Percentiles rank a stretch among this genome's conserved stretches.
phyloP scores from a whole-genome alignment of 305 asterid genomes.

The Solanum hybrid region DNA sequence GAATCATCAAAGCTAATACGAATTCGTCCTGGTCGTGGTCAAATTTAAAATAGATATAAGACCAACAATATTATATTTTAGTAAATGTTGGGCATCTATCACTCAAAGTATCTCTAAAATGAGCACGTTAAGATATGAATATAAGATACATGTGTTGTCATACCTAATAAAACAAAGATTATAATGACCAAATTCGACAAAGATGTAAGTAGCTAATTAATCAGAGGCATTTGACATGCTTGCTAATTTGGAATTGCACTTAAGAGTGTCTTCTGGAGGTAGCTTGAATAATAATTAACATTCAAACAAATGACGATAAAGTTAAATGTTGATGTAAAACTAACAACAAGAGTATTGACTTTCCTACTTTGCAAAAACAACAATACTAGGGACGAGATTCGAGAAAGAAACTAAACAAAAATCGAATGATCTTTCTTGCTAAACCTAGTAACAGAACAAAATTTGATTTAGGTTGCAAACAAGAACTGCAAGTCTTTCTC shows the following conservation, averaged over 20 bases:
- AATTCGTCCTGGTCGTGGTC: not conserved
- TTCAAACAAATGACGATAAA: not conserved
- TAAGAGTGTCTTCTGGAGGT: not conserved
- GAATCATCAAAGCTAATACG: not conserved
- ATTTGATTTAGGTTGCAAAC: constrained; percentile 34
- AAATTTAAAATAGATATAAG: not conserved
- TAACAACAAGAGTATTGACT: not conserved
- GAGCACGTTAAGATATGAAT: not conserved
- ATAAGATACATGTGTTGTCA: not conserved
- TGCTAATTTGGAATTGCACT: not conserved
- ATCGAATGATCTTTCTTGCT: not conserved
- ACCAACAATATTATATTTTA: not conserved
- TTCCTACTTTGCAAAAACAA: not conserved
- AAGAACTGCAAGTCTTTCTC: constrained; percentile 76
- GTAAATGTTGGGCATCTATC: not conserved
- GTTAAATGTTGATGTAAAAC: not conserved
- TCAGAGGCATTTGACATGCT: not conserved
- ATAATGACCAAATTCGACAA: not conserved
- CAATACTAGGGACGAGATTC: not conserved
- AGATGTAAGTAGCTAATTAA: not conserved
- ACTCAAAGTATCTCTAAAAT: not conserved
- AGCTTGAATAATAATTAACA: not conserved
- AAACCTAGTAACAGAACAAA: not conserved
- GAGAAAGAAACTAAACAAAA: not conserved
- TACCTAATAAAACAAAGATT: not conserved